A percentile compares a stretch with the other conserved stretches of the same genome.
These are phyloP conservation scores for Pythium aristosporum DNA, from an alignment of 352 stramenopile genomes.

Conservation along the genomic window DNA sequence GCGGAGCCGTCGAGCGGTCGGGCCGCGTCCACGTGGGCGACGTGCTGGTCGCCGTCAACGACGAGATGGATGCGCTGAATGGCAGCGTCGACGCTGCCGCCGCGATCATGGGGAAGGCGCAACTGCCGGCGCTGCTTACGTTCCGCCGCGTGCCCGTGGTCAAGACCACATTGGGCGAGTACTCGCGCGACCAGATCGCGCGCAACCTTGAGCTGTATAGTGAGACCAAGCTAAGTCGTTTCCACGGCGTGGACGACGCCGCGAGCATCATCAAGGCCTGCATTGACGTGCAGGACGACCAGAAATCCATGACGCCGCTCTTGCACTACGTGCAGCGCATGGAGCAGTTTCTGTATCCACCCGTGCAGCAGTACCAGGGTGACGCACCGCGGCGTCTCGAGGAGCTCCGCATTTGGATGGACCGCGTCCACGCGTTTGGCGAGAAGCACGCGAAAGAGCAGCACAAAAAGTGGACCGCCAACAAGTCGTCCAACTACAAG, in stretches of 20 bases:
- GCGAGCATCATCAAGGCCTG: slow-evolving; percentile 53
- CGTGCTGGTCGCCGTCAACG: slow-evolving; percentile 63
- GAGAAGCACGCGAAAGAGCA: slow-evolving; percentile 46
- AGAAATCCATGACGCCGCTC: slow-evolving; percentile 36
- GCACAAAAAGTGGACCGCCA: slow-evolving; percentile 48
- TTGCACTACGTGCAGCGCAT: slow-evolving; percentile 51
- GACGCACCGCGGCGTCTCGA: slow-evolving; percentile 32
- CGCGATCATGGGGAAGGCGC: slow-evolving; percentile 32
- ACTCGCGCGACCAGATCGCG: slow-evolving; percentile 50
- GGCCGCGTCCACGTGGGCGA: slow-evolving; percentile 49
- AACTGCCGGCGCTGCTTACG: slow-evolving; percentile 49
- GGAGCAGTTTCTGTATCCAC: slow-evolving; percentile 44
- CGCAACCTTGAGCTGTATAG: slow-evolving; percentile 45
- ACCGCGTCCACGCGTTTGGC: slow-evolving; percentile 45
- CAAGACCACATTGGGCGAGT: slow-evolving; percentile 58
- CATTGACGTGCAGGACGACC: slow-evolving; percentile 51
- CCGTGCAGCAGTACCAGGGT: slow-evolving; percentile 6
- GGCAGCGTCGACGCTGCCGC: slow-evolving; percentile 45
- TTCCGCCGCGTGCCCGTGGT: slow-evolving; percentile 47
- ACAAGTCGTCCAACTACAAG: slow-evolving; percentile 58
- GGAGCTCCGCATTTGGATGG: slow-evolving; percentile 51
- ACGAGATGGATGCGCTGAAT: slow-evolving; percentile 38
- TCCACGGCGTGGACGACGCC: slow-evolving; percentile 39
- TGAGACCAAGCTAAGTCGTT: slow-evolving; percentile 34
- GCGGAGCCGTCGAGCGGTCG: slow-evolving; percentile 41